Conservation (phyloP, 2,329 filamentous ascomycete species). For the Huntiella decipiens region DNA sequence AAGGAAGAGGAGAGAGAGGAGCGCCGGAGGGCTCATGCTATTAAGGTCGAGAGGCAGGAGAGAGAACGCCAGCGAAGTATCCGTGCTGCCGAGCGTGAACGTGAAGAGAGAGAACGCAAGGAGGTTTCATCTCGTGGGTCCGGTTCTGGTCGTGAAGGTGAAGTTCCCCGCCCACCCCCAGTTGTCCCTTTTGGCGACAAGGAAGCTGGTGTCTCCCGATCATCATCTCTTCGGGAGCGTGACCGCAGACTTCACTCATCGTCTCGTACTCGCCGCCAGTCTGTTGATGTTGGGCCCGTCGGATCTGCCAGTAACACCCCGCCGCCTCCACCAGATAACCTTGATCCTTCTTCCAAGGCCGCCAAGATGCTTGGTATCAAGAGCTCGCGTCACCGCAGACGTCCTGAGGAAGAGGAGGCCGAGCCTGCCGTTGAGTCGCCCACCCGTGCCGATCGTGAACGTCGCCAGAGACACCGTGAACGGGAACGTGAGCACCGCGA, state of each 20-base stretch:
- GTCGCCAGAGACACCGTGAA: slow-evolving; percentile 1
- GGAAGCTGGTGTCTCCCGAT: slow-evolving; percentile 37
- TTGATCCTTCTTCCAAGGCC: slow-evolving; percentile 39
- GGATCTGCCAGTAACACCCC: slow-evolving; percentile 15
- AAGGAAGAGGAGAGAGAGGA: slow-evolving; percentile 10
- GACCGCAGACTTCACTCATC: slow-evolving; percentile 39
- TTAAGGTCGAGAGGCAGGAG: slow-evolving; percentile 3
- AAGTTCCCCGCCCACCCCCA: slow-evolving; percentile 33
- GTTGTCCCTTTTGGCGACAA: slow-evolving; percentile 28
- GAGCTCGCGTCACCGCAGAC: slow-evolving; percentile 15
- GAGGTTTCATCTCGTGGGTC: slow-evolving; percentile 11
- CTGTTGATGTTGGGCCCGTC: slow-evolving; percentile 32
- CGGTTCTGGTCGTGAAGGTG: slow-evolving; percentile 19
- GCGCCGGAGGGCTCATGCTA: not conserved
- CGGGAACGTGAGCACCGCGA: not conserved
- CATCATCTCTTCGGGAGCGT: slow-evolving; percentile 40
- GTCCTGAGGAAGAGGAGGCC: slow-evolving; percentile 9
- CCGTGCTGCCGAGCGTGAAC: slow-evolving; percentile 38
- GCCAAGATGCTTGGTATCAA: slow-evolving; percentile 53
- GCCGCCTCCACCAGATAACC: not conserved
- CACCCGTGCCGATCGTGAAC: not conserved
- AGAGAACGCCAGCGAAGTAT: slow-evolving; percentile 8
- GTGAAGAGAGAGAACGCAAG: slow-evolving; percentile 29
- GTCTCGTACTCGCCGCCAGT: slow-evolving; percentile 46
- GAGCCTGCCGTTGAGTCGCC: slow-evolving; percentile 6